A percentile compares a stretch with the other conserved stretches of the same genome.
phyloP scores from a whole-genome alignment of 176 grass and related monocot genomes.

The Tillandsia leiboldiana region DNA sequence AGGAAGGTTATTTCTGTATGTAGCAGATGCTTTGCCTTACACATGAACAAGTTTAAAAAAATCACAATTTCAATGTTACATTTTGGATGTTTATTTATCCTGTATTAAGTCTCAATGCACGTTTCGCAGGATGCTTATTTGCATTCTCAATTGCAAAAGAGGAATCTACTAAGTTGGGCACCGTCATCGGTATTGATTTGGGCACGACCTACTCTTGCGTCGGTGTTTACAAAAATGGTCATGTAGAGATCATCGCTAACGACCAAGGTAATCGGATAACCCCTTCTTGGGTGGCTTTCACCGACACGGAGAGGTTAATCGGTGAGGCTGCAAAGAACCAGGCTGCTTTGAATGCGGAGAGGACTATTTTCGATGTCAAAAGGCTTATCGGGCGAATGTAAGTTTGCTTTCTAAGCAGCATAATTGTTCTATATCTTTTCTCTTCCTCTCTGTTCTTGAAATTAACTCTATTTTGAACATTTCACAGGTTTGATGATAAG shows the following conservation, averaged over 20 bases:
- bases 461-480: neutral
- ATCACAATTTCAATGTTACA: neutral
- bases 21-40: too few relatives aligned
- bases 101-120: neutral
- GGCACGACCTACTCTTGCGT: constrained; percentile 3
- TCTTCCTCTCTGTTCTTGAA: neutral
- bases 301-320: neutral
- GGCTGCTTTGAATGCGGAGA: constrained; percentile 20
- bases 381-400: constrained; percentile 22
- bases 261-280: constrained; percentile 1
- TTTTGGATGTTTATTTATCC: neutral
- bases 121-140: neutral
- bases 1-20: too few relatives aligned
- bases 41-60: too few relatives aligned
- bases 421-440: neutral
- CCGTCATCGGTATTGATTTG: neutral
- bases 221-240: constrained; percentile 4
- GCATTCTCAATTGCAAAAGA: constrained; percentile 3
- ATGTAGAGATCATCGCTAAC: neutral
- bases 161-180: neutral
- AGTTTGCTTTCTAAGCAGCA: neutral
- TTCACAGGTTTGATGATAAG: constrained; percentile 4
- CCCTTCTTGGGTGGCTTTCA: constrained; percentile 3
- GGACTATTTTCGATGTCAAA: constrained; percentile 31
- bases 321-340: constrained; percentile 15